phyloP scores from a whole-genome alignment of 2,329 filamentous ascomycete species.

The Clarireedia paspali region DNA sequence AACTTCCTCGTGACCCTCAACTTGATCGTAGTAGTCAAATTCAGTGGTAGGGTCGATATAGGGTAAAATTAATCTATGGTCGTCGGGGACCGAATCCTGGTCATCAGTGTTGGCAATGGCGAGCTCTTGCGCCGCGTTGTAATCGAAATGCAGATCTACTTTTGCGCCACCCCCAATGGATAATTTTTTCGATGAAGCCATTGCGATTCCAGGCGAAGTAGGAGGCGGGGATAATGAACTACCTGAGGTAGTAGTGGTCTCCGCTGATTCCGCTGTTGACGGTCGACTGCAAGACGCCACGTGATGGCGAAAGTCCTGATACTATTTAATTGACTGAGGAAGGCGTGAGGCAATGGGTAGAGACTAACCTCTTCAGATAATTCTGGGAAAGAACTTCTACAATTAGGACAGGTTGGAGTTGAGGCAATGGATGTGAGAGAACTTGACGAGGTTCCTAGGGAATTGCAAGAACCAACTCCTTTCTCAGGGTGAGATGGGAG shows the following conservation, averaged over 20 bases:
- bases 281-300: constrained; percentile 21
- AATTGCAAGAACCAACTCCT: constrained; percentile 7
- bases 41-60: constrained; percentile 14
- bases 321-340: constrained; percentile 7
- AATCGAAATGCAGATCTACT: constrained; percentile 6
- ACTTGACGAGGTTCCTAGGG: constrained; percentile 9
- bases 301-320: constrained; percentile 25
- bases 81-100: not conserved
- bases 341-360: not conserved
- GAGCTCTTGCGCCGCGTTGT: constrained; percentile 9
- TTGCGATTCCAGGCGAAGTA: not conserved
- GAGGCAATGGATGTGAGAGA: constrained; percentile 6
- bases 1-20: constrained; percentile 13
- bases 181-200: constrained; percentile 6
- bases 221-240: constrained; percentile 21
- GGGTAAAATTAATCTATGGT: constrained; percentile 9
- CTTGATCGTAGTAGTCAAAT: constrained; percentile 22
- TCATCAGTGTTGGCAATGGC: constrained; percentile 5
- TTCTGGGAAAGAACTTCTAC: constrained; percentile 6
- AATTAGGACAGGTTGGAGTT: constrained; percentile 11
- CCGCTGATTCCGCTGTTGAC: constrained; percentile 14
- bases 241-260: constrained; percentile 12
- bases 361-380: constrained; percentile 9
- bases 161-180: constrained; percentile 6
- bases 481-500: not conserved